Evolutionary conservation across 129 eudicot species (phyloP), one percentile per base, ranked within the genome.

Genomic region (Flaveria ramosissima): DNA sequence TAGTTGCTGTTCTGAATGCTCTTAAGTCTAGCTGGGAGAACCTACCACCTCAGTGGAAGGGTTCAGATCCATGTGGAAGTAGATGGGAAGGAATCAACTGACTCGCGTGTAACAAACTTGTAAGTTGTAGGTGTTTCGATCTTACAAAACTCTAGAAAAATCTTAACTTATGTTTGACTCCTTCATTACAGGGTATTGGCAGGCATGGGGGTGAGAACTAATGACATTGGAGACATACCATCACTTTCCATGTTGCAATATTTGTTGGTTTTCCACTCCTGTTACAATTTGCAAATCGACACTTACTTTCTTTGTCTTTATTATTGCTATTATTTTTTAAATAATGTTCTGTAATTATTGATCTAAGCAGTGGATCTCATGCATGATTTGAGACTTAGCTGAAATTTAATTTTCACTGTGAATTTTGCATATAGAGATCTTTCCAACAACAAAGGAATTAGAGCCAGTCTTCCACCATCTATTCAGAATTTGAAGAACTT

Each of bases 51-150:
- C 84, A 78, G 53, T 94, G 99, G 99, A 84, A 7, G 7, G 97
- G 96, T 17, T 57, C 78, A 64, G 97, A 94, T 86, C 99, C 99
- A 60, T 94, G 99, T 83, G 90, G 87, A 61, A 73, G 83, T 47
- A 78, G 77, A 4, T 94, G 99, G 97, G 96, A 84, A 27, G 99
- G 99, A 77, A 74, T 94, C 72, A 80, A 47, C 51, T 94, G 75
- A 76, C 69, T 84, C 92, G 36, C 90, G 87, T 21, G 93, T 94
- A 48, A 87, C 86, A 74, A 42, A 81, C 47, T 64, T 94, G 97
- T 94, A 88, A 80, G 86, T 86, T 65, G 23, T 55, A 39, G 50
- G 30, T 30, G 14, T 46, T 82, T 32, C 23, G 43, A 19, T 53
- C 48, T 48, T 73, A 21, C 53, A 79, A 0, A 55, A 64, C 17